Evolutionary conservation across 176 grass and related monocot genomes (phyloP).

Genomic region (Canna indica): DNA sequence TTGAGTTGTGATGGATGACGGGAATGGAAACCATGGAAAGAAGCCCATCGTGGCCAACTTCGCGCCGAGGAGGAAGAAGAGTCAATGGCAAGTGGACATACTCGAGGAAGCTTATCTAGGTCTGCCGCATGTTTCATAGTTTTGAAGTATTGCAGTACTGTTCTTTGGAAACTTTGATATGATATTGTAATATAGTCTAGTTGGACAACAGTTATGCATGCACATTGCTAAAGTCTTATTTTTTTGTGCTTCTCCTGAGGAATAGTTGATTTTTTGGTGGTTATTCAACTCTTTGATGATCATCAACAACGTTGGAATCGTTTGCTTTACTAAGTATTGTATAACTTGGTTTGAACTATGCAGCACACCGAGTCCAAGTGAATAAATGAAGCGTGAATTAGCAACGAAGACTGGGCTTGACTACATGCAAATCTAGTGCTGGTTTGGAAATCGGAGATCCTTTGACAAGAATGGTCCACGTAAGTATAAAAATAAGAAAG

Average conservation of each 20-base stretch:
- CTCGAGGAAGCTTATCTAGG: background rate
- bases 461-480: background rate
- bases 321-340: background rate
- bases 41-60: background rate
- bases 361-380: background rate
- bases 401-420: background rate
- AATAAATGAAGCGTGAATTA: background rate
- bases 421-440: background rate
- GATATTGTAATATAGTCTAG: background rate
- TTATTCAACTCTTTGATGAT: background rate
- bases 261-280: no score
- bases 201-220: background rate
- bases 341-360: background rate
- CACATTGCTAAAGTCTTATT: background rate
- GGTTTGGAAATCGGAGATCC: conserved; percentile 1
- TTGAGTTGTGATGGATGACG: background rate
- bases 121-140: background rate
- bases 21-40: background rate
- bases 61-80: background rate
- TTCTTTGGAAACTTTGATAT: no score
- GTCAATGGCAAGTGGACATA: background rate
- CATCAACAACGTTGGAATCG: no score
- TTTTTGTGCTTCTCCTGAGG: no score
- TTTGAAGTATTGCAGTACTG: background rate
- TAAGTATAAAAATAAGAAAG: background rate